Base-by-base conservation (phyloP, 352 stramenopile species). In the Phytopythium cucurbitacearum region DNA sequence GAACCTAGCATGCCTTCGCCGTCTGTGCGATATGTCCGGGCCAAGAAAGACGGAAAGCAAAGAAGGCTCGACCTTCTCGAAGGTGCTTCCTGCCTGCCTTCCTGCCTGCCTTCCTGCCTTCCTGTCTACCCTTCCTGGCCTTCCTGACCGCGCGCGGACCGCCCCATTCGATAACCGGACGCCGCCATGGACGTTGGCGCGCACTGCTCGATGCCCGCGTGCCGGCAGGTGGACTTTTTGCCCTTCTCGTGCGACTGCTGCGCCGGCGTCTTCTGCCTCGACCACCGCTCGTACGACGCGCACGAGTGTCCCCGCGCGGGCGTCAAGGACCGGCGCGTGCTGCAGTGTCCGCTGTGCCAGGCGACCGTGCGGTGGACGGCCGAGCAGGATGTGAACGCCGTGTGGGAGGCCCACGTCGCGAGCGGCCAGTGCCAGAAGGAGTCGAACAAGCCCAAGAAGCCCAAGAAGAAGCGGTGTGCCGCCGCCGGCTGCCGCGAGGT, bases 161-260 rank as follows among this genome's bases (percentile, higher is more conserved):
- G 7, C 13, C 32, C 11, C 8, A 10, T 40, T 28, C 21, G 21
- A 28, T 28, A 28, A 28, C 21, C 21, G 21, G 21, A 51, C n/a
- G 16, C 6, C 5, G 4, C 32, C 4, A 88, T 93, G 77, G 82
- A 93, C 60, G 66, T 93, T 11, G 82, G 82, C 40, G 65, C 69
- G 32, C 82, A 93, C 55, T 93, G 82, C 59, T 80, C 67, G 41
- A 63, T 87, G 5, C 66, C 68, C 8, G 65, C 73, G 12, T 93
- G 82, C 53, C 65, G 80, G 46, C 82, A 93, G 57, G 69, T 86
- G 58, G 85, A 95, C 57, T 95, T 95, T 53, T 64, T 95, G 33
- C 85, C 85, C 3, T 95, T 95, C 65, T 79, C 63, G 35, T 95
- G 85, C 65, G 82, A 95, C 66, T 92, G 83, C 57, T 95, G 85